phyloP scores from a whole-genome alignment of 1,284 basidiomycete species.

The Cutaneotrichosporon sp. region DNA sequence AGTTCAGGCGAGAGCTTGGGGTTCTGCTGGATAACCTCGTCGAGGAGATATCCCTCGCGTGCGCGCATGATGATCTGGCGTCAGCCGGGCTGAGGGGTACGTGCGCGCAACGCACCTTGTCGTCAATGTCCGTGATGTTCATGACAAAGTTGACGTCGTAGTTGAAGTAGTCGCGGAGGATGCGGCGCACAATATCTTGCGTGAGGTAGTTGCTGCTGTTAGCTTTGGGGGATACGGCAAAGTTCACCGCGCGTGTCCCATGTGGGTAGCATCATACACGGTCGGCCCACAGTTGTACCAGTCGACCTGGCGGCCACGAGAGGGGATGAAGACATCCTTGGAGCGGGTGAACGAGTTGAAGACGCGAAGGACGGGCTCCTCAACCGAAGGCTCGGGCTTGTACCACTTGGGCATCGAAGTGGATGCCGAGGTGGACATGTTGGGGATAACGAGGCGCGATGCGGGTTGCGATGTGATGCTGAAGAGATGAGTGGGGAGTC shows the following conservation, averaged over 20 bases:
- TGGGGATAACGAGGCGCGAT: constrained; percentile 16
- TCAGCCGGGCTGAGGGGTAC: constrained; percentile 8
- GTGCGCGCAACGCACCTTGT: constrained; percentile 69
- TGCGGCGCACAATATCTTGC: constrained; percentile 90
- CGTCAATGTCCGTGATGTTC: constrained; percentile 99
- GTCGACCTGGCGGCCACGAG: constrained; percentile 78
- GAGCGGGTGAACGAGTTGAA: constrained; percentile 92
- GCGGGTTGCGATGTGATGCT: background rate
- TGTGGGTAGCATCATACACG: constrained; percentile 96
- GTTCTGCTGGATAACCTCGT: constrained; percentile 40
- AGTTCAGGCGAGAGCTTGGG: constrained; percentile 43
- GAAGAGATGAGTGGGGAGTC: constrained; percentile 11
- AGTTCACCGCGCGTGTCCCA: constrained; percentile 92
- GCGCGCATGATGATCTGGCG: constrained; percentile 83
- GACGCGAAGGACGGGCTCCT: constrained; percentile 65
- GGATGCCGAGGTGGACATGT: constrained; percentile 32
- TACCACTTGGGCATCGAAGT: constrained; percentile 50
- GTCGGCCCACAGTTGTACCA: constrained; percentile 99
- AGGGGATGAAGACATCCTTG: constrained; percentile 86
- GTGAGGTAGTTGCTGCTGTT: constrained; percentile 87
- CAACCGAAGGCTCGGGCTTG: constrained; percentile 32
- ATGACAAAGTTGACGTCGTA: constrained; percentile 99
- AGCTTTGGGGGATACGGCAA: background rate
- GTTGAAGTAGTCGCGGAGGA: constrained; percentile 93
- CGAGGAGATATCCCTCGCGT: constrained; percentile 76